Percentiles rank a stretch among this genome's conserved stretches.
Conservation (phyloP, 768 basidiomycete species). For the Krasilnikovozyma curviuscula region DNA sequence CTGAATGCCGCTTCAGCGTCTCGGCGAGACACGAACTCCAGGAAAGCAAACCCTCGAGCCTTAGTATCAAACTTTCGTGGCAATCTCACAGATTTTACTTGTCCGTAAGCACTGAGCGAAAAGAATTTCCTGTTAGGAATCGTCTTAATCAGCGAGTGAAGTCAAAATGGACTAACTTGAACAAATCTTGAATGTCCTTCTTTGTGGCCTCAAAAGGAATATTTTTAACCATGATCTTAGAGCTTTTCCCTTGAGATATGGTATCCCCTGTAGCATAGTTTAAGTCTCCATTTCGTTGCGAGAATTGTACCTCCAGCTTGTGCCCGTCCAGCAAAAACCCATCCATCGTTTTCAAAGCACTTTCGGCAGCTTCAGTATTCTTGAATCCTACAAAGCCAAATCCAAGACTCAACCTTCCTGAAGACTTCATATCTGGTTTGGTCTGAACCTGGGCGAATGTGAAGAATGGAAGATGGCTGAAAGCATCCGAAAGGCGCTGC, state of each 20-base stretch:
- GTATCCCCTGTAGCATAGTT: slow-evolving; percentile 28
- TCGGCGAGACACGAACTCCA: slow-evolving; percentile 73
- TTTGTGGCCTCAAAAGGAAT: slow-evolving; percentile 89
- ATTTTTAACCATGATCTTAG: slow-evolving; percentile 97
- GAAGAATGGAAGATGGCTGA: slow-evolving; percentile 58
- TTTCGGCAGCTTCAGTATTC: slow-evolving; percentile 48
- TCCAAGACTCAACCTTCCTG: slow-evolving; percentile 62
- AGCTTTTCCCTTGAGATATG: slow-evolving; percentile 41
- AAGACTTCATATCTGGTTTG: slow-evolving; percentile 65
- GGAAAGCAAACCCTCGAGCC: slow-evolving; percentile 85
- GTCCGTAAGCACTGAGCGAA: slow-evolving; percentile 53
- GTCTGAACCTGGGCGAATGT: slow-evolving; percentile 76
- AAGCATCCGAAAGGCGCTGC: slow-evolving; percentile 47
- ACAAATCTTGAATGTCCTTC: slow-evolving; percentile 75
- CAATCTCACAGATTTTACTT: slow-evolving; percentile 80
- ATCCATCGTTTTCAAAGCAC: slow-evolving; percentile 55
- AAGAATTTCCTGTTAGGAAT: not conserved
- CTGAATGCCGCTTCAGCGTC: slow-evolving; percentile 80
- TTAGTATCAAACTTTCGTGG: slow-evolving; percentile 79
- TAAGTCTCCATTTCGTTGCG: slow-evolving; percentile 38
- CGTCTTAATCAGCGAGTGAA: not conserved
- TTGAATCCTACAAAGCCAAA: slow-evolving; percentile 91
- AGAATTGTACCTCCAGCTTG: slow-evolving; percentile 60
- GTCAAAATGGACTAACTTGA: slow-evolving; percentile 42
- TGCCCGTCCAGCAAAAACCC: slow-evolving; percentile 76